Base-by-base conservation (phyloP, 805 yeast genomes). In the Saccharomyces kudriavzevii region DNA sequence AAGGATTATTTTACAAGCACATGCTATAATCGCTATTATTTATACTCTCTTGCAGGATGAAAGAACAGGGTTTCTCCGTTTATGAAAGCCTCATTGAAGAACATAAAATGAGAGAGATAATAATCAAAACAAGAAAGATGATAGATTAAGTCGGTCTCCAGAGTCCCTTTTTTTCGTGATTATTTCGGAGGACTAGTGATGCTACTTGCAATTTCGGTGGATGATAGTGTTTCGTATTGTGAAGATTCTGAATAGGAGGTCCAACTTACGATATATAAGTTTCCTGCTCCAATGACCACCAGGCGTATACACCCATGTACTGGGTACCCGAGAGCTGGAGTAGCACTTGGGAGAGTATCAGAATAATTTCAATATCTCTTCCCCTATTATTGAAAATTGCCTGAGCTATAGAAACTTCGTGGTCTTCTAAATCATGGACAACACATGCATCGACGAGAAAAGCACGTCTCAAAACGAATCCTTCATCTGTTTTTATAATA, bases 401-500 rank as follows among this genome's bases (percentile, higher is more conserved):
- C 54, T 74, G 77, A 17, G 85, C 89, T 52, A 87, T 56, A 0
- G 84, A 79, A 31, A 85, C 71, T 62, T 79, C 74, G 49, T 65
- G 67, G 60, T 77, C 77, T 28, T 83, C 88, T 49, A 84, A 70
- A 65, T 87, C 87, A 66, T 77, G 84, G 14, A 84, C 89, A 27
- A 79, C 77, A 63, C 86, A 87, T 3, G 84, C 85, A 40, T 79
- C 76, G 52, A 87, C 74, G 57, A 87, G 69, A 63, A 86, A 79
- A 48, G 79, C 77, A 63, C 84, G 90, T 10, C 94, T 94, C 40
- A 87, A 71, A 52, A 83, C 20, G 9, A 35, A 5, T 64, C 5
- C 14, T 30, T 56, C 29, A 70, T 57, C 40, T 59, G 58, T 13
- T 70, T 67, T 17, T 3, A 59, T 49, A 3, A 80, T 55, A 9